Base-by-base conservation (phyloP, 768 basidiomycete genomes). In the Xerocomus potaroensis region DNA sequence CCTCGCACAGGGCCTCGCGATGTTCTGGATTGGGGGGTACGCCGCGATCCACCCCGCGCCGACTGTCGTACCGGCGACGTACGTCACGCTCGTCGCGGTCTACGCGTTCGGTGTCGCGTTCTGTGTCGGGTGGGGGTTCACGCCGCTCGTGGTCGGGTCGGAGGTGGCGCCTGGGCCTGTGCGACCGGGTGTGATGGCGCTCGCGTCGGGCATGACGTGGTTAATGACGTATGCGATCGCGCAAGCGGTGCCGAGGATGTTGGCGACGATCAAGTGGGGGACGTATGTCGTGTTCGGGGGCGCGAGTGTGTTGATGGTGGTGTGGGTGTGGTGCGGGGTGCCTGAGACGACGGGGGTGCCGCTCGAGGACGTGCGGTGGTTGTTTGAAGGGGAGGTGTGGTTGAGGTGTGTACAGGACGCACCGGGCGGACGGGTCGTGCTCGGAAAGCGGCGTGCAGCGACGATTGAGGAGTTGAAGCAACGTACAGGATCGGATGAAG, bases 291-390 rank as follows among this genome's bases (percentile, higher is more conserved):
- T 66, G 15, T 69, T 70, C 43, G 69, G 69, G 1, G 34, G 59
- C 21, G 59, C 56, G 32, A 59, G 60, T 15, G 23, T 66, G 2
- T 36, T 55, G 45, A 66, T 72, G 60, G 59, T 58, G 35, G 48
- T 41, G 14, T 73, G 60, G 67, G 63, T 59, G 31, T 66, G 68
- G 58, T 50, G 54, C n/a, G 63, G 65, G 41, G 58, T 73, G 7
- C 72, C 72, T 0, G 72, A 73, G 57, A 73, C 72, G 38, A 69
- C 56, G 15, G 66, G 69, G 11, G 61, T 69, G 19, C 62, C 67
- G 29, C 61, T 72, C 23, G 71, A 72, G 59, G 69, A 72, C 29
- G 58, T 72, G 34, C 53, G 49, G 23, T 64, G 54, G 47, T 29
- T 73, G 18, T 72, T 73, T 29, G 66, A 69, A 42, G 49, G 53